A percentile compares a stretch with the other conserved stretches of the same genome.
Conservation (phyloP, 305 asterid species). For the Fraxinus paxiana region DNA sequence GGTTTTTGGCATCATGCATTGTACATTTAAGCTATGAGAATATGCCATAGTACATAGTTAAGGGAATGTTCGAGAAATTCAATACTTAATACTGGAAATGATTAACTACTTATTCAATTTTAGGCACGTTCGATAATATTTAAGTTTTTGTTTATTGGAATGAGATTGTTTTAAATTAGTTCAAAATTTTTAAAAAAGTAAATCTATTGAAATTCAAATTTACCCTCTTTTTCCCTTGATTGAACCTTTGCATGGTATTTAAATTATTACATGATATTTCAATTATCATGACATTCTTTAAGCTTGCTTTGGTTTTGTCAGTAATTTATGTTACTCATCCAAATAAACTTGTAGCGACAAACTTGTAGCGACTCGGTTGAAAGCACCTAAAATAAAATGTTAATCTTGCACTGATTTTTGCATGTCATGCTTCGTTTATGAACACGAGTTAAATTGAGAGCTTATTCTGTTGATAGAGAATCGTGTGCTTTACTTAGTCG, state of each 20-base stretch:
- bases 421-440: not conserved
- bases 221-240: not conserved
- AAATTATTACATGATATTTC: not conserved
- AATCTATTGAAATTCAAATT: not conserved
- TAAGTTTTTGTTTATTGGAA: not conserved
- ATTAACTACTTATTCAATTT: not conserved
- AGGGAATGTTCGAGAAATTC: not conserved
- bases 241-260: not conserved
- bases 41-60: not conserved
- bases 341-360: not conserved
- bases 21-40: slow-evolving; percentile 22
- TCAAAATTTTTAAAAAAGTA: not conserved
- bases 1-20: slow-evolving; percentile 18
- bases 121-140: not conserved
- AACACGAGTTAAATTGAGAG: not conserved
- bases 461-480: not conserved
- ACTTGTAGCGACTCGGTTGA: not conserved
- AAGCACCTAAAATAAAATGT: not conserved
- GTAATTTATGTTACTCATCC: not conserved
- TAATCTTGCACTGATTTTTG: not conserved
- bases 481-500: not conserved
- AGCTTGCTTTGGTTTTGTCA: not conserved
- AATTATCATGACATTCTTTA: not conserved
- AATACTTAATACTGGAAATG: not conserved
- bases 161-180: not conserved